These are phyloP conservation scores for Fraxinus quadrangulata DNA, from an alignment of 257 asterid species.

Conservation along the genomic window DNA sequence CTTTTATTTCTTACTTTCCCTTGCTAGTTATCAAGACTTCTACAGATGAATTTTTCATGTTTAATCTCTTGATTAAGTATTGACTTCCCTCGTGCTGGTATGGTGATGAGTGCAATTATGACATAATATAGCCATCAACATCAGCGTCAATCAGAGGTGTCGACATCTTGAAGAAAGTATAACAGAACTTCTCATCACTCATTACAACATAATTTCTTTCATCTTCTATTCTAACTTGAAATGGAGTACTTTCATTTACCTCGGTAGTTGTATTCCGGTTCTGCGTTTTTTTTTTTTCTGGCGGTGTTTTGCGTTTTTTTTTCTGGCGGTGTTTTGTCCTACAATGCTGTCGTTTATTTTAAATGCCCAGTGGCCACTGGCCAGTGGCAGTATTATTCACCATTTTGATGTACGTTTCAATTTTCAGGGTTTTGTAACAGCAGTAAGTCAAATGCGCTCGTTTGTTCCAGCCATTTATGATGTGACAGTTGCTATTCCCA, in stretches of 20 bases:
- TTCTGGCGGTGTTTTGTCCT: neutral
- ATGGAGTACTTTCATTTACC: too few relatives aligned
- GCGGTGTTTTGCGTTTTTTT: neutral
- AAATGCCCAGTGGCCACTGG: slow-evolving; percentile 2
- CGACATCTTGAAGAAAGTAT: too few relatives aligned
- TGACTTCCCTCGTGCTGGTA: neutral
- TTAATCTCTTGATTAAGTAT: neutral
- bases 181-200: too few relatives aligned
- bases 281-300: neutral
- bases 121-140: neutral
- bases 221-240: too few relatives aligned
- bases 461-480: slow-evolving; percentile 98
- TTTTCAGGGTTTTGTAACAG: slow-evolving; percentile 90
- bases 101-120: neutral
- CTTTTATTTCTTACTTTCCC: neutral
- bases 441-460: slow-evolving; percentile 85
- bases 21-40: neutral
- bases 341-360: neutral
- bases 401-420: slow-evolving; percentile 10
- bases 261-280: too few relatives aligned
- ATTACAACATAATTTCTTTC: too few relatives aligned
- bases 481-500: slow-evolving; percentile 82
- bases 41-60: neutral
- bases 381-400: slow-evolving; percentile 2
- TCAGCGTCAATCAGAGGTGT: too few relatives aligned